A percentile compares a stretch with the other conserved stretches of the same genome.
These are phyloP conservation scores for Colletotrichum tamarilloi DNA, from an alignment of 2,329 filamentous ascomycete species.

Conservation along the genomic window DNA sequence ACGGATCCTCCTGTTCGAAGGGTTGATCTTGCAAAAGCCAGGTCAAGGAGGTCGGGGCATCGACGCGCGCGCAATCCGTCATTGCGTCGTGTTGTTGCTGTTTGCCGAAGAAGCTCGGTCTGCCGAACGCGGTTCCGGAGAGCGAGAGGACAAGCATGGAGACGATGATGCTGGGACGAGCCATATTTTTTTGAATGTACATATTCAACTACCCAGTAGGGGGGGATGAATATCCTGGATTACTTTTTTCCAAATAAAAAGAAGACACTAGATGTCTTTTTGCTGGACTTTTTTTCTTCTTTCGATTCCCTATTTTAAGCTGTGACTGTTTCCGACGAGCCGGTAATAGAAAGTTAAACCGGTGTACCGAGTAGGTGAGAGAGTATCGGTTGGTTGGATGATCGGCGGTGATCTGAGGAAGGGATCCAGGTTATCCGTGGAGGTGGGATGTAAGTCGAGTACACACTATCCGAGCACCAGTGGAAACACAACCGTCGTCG, in stretches of 20 bases:
- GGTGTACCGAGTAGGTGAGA: background rate
- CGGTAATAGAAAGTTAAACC: background rate
- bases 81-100: background rate
- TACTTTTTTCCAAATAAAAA: background rate
- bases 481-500: background rate
- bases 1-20: slow-evolving; percentile 33
- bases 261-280: background rate
- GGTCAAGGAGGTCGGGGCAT: slow-evolving; percentile 26
- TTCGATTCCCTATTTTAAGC: background rate
- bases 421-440: background rate
- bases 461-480: background rate
- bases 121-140: slow-evolving; percentile 11
- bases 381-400: background rate
- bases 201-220: slow-evolving; percentile 10
- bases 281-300: background rate
- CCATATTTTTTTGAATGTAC: slow-evolving; percentile 21
- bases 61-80: slow-evolving; percentile 23
- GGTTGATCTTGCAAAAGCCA: slow-evolving; percentile 34
- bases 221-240: background rate
- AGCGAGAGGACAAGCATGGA: slow-evolving; percentile 12
- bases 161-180: slow-evolving; percentile 33
- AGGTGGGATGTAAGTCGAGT: background rate
- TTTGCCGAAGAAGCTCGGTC: background rate
- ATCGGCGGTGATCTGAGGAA: background rate
- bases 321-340: background rate